Evolutionary conservation across 1,284 basidiomycete species (phyloP).

Genomic region (Cryptococcus wingfieldii): DNA sequence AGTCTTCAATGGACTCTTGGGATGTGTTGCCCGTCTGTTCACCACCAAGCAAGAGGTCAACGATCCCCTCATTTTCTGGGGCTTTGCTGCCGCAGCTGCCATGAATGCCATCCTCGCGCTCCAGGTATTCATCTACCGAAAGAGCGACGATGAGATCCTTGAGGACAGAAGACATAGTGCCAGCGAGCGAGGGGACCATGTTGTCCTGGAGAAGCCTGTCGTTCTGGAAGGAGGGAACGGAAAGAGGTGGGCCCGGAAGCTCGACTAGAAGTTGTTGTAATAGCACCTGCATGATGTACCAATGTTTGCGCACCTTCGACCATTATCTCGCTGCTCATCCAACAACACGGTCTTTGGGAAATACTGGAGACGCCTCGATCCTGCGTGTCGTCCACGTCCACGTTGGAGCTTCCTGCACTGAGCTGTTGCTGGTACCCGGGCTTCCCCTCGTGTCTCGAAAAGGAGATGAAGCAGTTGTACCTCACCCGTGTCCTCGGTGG

Average conservation of each 20-base stretch:
- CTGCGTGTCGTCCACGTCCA: too few relatives aligned
- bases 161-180: constrained; percentile 10
- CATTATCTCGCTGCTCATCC: too few relatives aligned
- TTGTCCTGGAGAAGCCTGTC: constrained; percentile 8
- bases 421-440: constrained; percentile 70
- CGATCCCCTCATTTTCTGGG: constrained; percentile 70
- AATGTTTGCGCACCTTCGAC: too few relatives aligned
- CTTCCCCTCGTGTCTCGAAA: constrained; percentile 90
- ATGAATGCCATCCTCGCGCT: constrained; percentile 73
- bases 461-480: constrained; percentile 99
- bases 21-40: constrained; percentile 82
- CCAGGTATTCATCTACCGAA: constrained; percentile 82
- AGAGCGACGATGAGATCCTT: constrained; percentile 49
- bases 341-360: too few relatives aligned
- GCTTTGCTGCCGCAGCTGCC: constrained; percentile 71
- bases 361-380: too few relatives aligned
- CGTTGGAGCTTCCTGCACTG: too few relatives aligned
- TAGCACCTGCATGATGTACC: too few relatives aligned
- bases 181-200: constrained; percentile 23
- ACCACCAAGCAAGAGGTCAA: constrained; percentile 82
- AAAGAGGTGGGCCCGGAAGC: constrained; percentile 26
- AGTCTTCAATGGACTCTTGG: constrained; percentile 69
- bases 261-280: constrained; percentile 18
- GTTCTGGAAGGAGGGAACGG: constrained; percentile 6
- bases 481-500: constrained; percentile 80